phyloP scores from a whole-genome alignment of 306 rosid genomes.

The Fragaria iinumae region DNA sequence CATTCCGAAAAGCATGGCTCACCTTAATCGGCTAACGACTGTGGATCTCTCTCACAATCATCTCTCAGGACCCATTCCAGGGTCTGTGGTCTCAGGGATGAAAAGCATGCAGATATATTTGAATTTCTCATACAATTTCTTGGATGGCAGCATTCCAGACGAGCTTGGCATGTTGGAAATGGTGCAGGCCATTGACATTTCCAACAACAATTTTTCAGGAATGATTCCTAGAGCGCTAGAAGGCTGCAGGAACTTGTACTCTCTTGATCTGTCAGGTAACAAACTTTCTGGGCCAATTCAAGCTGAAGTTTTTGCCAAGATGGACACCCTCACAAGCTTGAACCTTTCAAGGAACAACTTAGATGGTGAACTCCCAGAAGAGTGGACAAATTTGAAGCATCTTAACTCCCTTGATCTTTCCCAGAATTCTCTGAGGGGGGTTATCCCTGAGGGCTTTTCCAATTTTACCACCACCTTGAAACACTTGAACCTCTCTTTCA shows the following conservation, averaged over 20 bases:
- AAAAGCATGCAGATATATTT: conserved; percentile 61
- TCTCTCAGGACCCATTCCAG: conserved; percentile 59
- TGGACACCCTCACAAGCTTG: conserved; percentile 55
- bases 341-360: conserved; percentile 72
- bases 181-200: conserved; percentile 69
- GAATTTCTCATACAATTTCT: conserved; percentile 68
- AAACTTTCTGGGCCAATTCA: conserved; percentile 73
- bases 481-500: conserved; percentile 72
- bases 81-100: conserved; percentile 43
- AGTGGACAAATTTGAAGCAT: conserved; percentile 45
- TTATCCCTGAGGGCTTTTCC: conserved; percentile 50
- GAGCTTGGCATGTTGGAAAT: conserved; percentile 74
- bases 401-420: conserved; percentile 76
- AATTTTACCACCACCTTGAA: conserved; percentile 48
- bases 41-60: conserved; percentile 74
- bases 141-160: conserved; percentile 56
- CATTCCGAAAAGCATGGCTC: conserved; percentile 61
- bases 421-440: conserved; percentile 64
- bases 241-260: conserved; percentile 64
- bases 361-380: conserved; percentile 58
- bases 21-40: conserved; percentile 38
- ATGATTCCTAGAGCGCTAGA: conserved; percentile 52
- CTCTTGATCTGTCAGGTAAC: conserved; percentile 75
- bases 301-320: conserved; percentile 41
- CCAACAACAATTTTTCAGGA: conserved; percentile 77